Evolutionary conservation across 441 rosid species (phyloP), one percentile per base, ranked within the genome.

Genomic region (Pelargonium myrrhifolium): DNA sequence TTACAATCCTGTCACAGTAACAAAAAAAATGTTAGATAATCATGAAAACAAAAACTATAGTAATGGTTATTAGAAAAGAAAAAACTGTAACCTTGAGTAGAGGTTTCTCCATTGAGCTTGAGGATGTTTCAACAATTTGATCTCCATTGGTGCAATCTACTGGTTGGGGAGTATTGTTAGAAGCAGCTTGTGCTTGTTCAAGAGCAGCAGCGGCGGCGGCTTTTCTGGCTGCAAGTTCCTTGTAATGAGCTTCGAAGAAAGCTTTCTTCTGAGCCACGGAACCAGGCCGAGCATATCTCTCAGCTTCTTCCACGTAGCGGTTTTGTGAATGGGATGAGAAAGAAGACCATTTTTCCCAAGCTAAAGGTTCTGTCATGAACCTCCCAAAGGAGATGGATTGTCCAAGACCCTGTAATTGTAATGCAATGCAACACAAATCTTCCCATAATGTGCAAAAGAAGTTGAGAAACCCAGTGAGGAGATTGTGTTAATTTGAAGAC

Each of bases 241-340:
- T 88, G 84, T 83, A 88, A 67, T 88, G 94, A 70, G 89, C 94
- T 82, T 86, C 94, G 63, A 88, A 86, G 83, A 88, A 86, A 42
- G 94, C 91, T 78, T 84, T 88, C 77, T 88, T 88, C 80, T 88
- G 88, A 5, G 94, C 94, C 21, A 88, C 94, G 12, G 91, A 88
- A 7, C 94, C 94, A 2, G 94, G 94, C 65, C 61, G 82, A 8
- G 94, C 73, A 56, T 77, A 86, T 65, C 84, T 81, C 81, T 88
- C 88, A 6, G 94, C 94, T 69, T 88, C 94, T 28, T 86, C 94
- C 0, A 88, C 94, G 26, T 88, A 86, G 43, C 75, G 84, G 72
- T 86, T 84, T 74, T 47, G 55, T 14, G 55, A 10, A 76, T 49
- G 20, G 0, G 56, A 14, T 1, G 58, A 14, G 58, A 83, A 88